phyloP scores from a whole-genome alignment of 2,329 filamentous ascomycete genomes.

The Trichocomaceae sp. region DNA sequence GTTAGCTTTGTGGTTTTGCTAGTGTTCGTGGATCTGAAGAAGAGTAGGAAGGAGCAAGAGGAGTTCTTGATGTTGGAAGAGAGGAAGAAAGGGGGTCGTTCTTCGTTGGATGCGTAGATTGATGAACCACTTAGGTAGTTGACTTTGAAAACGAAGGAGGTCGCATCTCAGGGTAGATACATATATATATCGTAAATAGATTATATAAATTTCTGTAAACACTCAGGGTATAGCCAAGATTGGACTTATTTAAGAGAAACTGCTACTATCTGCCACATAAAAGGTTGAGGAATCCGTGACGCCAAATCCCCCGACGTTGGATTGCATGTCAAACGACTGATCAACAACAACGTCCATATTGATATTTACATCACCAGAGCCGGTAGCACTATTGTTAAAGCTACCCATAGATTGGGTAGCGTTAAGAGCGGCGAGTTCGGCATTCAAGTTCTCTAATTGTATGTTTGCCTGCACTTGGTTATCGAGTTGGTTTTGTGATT shows the following conservation, averaged over 20 bases:
- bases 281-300: not conserved
- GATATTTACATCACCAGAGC: slow-evolving; percentile 2
- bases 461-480: slow-evolving; percentile 1
- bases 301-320: not conserved
- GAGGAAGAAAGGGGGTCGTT: slow-evolving; percentile 18
- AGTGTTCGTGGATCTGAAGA: slow-evolving; percentile 54
- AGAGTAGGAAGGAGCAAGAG: slow-evolving; percentile 55
- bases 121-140: not conserved
- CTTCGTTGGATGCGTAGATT: not conserved
- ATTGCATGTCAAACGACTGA: slow-evolving; percentile 4
- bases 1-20: slow-evolving; percentile 50
- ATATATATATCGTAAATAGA: not conserved
- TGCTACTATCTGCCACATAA: not conserved
- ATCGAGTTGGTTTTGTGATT: not conserved
- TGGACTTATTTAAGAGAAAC: not conserved
- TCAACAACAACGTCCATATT: slow-evolving; percentile 5
- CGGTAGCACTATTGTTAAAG: not conserved
- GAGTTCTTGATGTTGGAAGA: slow-evolving; percentile 46
- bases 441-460: slow-evolving; percentile 8
- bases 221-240: not conserved
- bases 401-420: not conserved
- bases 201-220: not conserved
- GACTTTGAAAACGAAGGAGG: not conserved
- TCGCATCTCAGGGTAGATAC: not conserved
- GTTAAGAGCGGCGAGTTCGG: slow-evolving; percentile 7